Evolutionary conservation across 2,329 filamentous ascomycete species (phyloP).

Genomic region (Pseudofabraea citricarpa): DNA sequence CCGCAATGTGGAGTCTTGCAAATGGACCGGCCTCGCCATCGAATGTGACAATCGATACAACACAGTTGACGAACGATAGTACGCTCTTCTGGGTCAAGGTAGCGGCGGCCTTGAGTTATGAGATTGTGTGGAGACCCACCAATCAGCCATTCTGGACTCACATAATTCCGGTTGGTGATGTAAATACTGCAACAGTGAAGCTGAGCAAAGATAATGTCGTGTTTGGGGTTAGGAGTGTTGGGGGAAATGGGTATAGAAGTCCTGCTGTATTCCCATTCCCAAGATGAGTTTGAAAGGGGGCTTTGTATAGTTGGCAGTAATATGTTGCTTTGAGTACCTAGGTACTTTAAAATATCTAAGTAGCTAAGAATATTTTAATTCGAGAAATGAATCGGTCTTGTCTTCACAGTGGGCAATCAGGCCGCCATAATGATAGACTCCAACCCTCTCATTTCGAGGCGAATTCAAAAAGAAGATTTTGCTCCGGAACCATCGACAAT

Average conservation of each 20-base stretch:
- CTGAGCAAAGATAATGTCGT: slow-evolving; percentile 54
- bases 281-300: too few relatives aligned
- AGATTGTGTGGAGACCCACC: slow-evolving; percentile 50
- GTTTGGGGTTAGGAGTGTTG: slow-evolving; percentile 49
- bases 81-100: slow-evolving; percentile 45
- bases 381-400: too few relatives aligned
- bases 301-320: too few relatives aligned
- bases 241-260: slow-evolving; percentile 44
- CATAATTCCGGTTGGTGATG: slow-evolving; percentile 42
- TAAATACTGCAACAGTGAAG: slow-evolving; percentile 37
- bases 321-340: too few relatives aligned
- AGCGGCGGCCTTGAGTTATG: slow-evolving; percentile 40
- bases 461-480: too few relatives aligned
- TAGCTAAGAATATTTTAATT: too few relatives aligned
- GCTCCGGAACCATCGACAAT: too few relatives aligned
- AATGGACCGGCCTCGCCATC: slow-evolving; percentile 43
- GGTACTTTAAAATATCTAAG: too few relatives aligned
- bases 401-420: too few relatives aligned
- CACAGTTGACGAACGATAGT: slow-evolving; percentile 42
- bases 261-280: slow-evolving; percentile 27
- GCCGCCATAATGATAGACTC: too few relatives aligned
- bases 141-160: slow-evolving; percentile 46
- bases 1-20: slow-evolving; percentile 48
- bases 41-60: slow-evolving; percentile 45
- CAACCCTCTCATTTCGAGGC: too few relatives aligned